Evolutionary conservation across 2,329 filamentous ascomycete species (phyloP), one percentile per base, ranked within the genome.

Genomic region (Pseudogymnoascus sp.): DNA sequence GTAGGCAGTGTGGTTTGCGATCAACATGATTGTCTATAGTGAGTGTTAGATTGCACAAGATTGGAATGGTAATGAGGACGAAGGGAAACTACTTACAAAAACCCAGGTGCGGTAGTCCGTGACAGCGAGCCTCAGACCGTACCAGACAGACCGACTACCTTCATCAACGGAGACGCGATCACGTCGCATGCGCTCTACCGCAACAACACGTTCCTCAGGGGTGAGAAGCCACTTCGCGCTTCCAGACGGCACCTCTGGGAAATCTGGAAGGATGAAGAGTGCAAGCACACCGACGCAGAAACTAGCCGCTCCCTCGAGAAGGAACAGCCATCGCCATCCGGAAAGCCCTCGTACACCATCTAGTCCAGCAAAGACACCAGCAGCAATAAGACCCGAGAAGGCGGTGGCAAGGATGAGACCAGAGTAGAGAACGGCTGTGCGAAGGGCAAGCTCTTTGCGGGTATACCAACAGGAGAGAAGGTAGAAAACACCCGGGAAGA

Each of bases 401-500:
- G 72, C 71, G 5, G 70, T 73, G 21, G 75, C 73, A 8, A 77
- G 67, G 21, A 74, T 72, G 60, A 74, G 73, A 2, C 71, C 73
- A 2, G 73, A 69, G 64, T 81, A 77, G 11, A 77, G 68, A 45
- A 76, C 73, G 26, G 74, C 72, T 54, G 75, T 72, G 63, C 73
- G 69, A 57, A 69, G 62, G 36, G 70, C 65, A 59, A 75, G 62
- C 66, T 75, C 73, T 68, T 78, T 76, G 39, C 78, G 71, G 0
- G 78, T 80, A 70, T 81, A 82, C 71, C 77, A 82, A 51, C 78
- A 75, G 3, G 75, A 76, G 4, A 81, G 71, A 36, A 79, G 74
- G 62, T 79, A 78, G 2, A 80, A 70, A 0, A 76, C 77, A n/a
- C 80, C 80, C 1, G 79, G 79, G 37, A 78, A 75, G 69, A 78